Evolutionary conservation across 768 basidiomycete genomes (phyloP).

Genomic region (Collybiopsis luxurians): DNA sequence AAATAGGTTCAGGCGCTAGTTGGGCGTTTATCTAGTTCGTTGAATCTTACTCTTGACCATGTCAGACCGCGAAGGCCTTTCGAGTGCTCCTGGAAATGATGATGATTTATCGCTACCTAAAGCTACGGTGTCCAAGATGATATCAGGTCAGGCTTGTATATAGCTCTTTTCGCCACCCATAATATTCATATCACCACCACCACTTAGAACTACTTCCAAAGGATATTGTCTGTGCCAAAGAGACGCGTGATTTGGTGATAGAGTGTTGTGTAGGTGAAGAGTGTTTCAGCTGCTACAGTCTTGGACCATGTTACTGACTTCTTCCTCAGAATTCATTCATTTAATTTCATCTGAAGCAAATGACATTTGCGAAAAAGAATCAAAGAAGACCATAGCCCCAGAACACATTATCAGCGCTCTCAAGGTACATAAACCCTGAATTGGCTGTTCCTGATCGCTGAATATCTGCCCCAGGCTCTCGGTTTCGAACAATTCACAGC

Average conservation of each 20-base stretch:
- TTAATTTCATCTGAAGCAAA: slow-evolving; percentile 97
- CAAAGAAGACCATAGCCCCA: slow-evolving; percentile 98
- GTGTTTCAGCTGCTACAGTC: not conserved
- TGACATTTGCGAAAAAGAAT: slow-evolving; percentile 96
- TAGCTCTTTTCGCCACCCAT: slow-evolving; percentile 12
- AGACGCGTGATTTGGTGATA: slow-evolving; percentile 94
- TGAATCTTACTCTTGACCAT: slow-evolving; percentile 37
- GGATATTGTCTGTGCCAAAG: slow-evolving; percentile 89
- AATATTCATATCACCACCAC: slow-evolving; percentile 6
- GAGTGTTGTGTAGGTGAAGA: slow-evolving; percentile 99
- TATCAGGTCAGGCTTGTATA: too few species aligned
- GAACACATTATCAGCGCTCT: slow-evolving; percentile 94
- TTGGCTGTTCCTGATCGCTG: not conserved
- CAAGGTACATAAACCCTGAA: slow-evolving; percentile 51
- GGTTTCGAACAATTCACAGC: slow-evolving; percentile 90
- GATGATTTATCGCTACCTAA: slow-evolving; percentile 95
- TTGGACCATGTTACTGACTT: too few species aligned
- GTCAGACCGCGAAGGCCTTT: slow-evolving; percentile 88
- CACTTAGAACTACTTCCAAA: slow-evolving; percentile 84
- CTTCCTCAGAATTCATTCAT: slow-evolving; percentile 87
- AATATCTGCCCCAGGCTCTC: slow-evolving; percentile 55
- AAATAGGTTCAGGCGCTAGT: not conserved
- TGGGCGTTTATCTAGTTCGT: not conserved
- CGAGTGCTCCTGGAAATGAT: slow-evolving; percentile 64
- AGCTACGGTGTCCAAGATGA: slow-evolving; percentile 97